Base-by-base conservation (phyloP, 2,329 filamentous ascomycete genomes). In the Furcasterigmium furcatum region DNA sequence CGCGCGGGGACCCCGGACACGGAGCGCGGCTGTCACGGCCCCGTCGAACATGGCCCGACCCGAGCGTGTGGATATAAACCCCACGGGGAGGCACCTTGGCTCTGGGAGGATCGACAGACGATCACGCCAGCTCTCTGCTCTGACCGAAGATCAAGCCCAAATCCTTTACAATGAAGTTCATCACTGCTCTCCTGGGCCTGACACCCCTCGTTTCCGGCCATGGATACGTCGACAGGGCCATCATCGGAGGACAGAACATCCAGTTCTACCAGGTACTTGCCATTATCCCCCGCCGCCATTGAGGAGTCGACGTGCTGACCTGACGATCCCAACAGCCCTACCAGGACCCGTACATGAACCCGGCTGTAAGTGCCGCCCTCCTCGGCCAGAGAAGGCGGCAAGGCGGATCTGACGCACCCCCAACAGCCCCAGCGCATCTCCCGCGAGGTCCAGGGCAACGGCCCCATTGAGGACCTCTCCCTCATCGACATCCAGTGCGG, bases 381-480 rank as follows among this genome's bases (percentile, higher is more conserved):
- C 13, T 21, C 14, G 4, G 35, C 4, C n/a, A 22, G 22, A n/a
- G n/a, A n/a, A n/a, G n/a, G n/a, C n/a, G n/a, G n/a, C n/a, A n/a
- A n/a, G n/a, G n/a, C n/a, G n/a, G n/a, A 7, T 6, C 25, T 30
- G 13, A 41, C 10, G 4, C 25, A 2, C 9, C 22, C 18, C 22
- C 9, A 43, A 36, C 12, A 52, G 50, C 49, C 47, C 27, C 43
- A 52, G 16, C 46, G 49, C 18, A 74, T 82, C 58, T 79, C 79
- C n/a, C 75, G 79, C 18, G 64, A 68, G 8, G 72, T 83, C 46
- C 70, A 76, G 46, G 78, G 78, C 29, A 82, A 82, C 59, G 79
- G 80, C 4, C 79, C 79, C 1, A 71, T 84, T 18, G 62, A 74
- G 46, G 72, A 82, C 46, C 58, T 82, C 9, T 70, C 68, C 2